Conservation (phyloP, 495 filamentous ascomycete genomes). For the Penicillium longicatenatum region DNA sequence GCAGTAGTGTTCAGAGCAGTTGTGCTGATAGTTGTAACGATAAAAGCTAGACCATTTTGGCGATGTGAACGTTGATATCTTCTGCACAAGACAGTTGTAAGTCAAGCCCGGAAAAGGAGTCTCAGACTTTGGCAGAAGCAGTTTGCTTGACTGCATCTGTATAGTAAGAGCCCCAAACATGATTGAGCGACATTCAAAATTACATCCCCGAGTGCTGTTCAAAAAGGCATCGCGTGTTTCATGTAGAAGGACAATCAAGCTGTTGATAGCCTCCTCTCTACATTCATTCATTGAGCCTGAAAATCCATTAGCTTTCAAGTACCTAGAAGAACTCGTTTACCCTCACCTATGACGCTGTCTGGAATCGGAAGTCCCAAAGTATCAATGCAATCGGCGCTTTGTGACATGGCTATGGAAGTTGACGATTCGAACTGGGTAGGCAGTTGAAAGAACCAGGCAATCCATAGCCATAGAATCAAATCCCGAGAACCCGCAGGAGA, state of each 20-base stretch:
- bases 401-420: conserved; percentile 28
- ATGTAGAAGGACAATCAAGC: conserved; percentile 15
- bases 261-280: conserved; percentile 21
- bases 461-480: conserved; percentile 39
- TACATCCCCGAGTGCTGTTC: conserved; percentile 18
- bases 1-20: background rate
- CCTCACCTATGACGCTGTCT: conserved; percentile 25
- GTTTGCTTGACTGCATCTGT: conserved; percentile 23
- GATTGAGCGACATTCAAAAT: conserved; percentile 33
- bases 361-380: conserved; percentile 34
- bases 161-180: conserved; percentile 33
- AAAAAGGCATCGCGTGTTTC: conserved; percentile 22
- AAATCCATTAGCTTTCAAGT: conserved; percentile 7
- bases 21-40: no score
- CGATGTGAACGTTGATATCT: conserved; percentile 12
- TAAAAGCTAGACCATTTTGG: background rate
- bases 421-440: conserved; percentile 20
- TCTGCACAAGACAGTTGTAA: conserved; percentile 17
- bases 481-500: conserved; percentile 27
- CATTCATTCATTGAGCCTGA: conserved; percentile 22
- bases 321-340: background rate
- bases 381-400: conserved; percentile 20
- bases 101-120: conserved; percentile 25
- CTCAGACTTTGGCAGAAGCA: conserved; percentile 25
- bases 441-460: conserved; percentile 37